These are phyloP conservation scores for Hypomyces rosellus DNA, from an alignment of 2,329 filamentous ascomycete genomes.

Conservation along the genomic window DNA sequence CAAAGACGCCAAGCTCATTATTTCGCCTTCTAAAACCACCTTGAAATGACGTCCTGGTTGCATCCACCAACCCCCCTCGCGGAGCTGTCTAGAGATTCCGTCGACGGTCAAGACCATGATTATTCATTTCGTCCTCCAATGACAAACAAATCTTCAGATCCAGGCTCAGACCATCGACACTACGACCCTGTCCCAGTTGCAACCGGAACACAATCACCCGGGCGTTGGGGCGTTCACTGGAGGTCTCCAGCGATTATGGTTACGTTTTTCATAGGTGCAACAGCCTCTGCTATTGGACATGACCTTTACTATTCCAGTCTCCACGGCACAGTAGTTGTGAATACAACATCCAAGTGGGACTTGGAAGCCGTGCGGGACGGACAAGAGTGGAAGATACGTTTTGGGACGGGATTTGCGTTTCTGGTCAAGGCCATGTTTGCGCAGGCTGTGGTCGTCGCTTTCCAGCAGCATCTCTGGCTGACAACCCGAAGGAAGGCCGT, in stretches of 20 bases:
- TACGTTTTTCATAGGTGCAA: neutral
- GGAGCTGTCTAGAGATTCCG: no score
- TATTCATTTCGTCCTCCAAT: no score
- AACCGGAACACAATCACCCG: no score
- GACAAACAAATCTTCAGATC: no score
- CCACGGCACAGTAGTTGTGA: neutral
- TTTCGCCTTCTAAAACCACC: no score
- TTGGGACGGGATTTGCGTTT: neutral
- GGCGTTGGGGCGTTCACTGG: neutral
- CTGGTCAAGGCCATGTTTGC: neutral
- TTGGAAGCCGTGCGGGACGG: neutral
- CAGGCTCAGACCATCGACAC: no score
- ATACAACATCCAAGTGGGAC: neutral
- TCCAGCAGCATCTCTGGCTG: neutral
- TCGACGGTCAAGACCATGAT: no score
- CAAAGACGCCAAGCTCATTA: no score
- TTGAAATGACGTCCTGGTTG: no score
- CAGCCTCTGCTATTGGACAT: neutral
- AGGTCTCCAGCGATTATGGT: neutral
- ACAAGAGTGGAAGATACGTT: neutral
- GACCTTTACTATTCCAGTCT: neutral
- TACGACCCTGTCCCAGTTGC: no score
- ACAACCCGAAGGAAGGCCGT: neutral
- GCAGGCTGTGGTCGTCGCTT: neutral
- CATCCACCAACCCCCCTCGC: no score